phyloP scores from a whole-genome alignment of 164 flowering plant genomes.

The Chloranthus sessilifolius region DNA sequence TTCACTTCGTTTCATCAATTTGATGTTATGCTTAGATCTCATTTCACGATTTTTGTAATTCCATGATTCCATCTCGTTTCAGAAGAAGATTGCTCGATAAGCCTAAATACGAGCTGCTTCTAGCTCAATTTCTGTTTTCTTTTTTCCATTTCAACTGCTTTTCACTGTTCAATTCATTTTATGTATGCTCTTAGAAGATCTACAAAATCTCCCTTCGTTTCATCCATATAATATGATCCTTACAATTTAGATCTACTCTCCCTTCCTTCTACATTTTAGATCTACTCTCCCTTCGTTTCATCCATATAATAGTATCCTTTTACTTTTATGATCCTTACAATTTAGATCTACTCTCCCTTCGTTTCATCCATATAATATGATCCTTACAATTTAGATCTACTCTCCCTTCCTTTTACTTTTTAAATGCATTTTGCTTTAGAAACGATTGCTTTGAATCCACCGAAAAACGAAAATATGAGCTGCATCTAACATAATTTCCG shows the following conservation, averaged over 20 bases:
- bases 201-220: neutral
- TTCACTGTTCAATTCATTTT: neutral
- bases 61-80: neutral
- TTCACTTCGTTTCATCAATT: neutral
- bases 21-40: neutral
- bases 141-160: neutral
- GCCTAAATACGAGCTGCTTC: neutral
- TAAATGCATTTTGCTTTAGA: too few species aligned
- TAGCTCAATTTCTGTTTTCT: neutral
- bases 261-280: too few species aligned
- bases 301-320: too few species aligned
- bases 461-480: constrained; percentile 68
- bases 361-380: too few species aligned
- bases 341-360: too few species aligned
- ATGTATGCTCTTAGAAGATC: neutral
- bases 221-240: too few species aligned
- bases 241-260: too few species aligned
- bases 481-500: neutral
- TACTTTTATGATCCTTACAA: too few species aligned
- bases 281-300: too few species aligned
- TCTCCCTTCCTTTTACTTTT: too few species aligned
- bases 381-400: too few species aligned
- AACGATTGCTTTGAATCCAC: constrained; percentile 90
- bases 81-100: neutral
- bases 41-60: neutral